Base-by-base conservation (phyloP, 768 basidiomycete genomes). In the Pleurotus citrinopileatus region DNA sequence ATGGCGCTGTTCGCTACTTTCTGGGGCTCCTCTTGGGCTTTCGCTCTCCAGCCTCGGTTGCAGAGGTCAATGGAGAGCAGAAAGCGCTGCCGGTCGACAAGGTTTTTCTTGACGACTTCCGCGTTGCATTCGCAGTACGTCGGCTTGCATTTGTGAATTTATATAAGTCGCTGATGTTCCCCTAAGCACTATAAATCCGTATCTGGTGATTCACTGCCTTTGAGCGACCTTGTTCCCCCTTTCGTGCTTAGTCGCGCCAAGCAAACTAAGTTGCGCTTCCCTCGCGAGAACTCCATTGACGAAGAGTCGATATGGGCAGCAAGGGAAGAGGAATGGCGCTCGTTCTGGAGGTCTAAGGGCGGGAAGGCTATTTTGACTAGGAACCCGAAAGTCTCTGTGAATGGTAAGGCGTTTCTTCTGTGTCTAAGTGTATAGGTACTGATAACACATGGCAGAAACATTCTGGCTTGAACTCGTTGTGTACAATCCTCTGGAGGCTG, bases 71-170 rank as follows among this genome's bases (percentile, higher is more conserved):
- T 55, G 66, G 62, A 28, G 23, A 34, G 36, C 23, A 57, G 42
- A 50, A 55, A 50, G 58, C 32, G 29, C 60, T 62, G 3, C 67
- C 68, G 40, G 76, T 80, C 42, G 89, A 87, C 54, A 87, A 84
- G 55, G 74, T 91, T 4, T 87, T 82, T 55, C 65, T 98, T 29
- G 91, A 96, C 55, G 96, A 99, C 70, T 91, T 98, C 62, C 80
- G 82, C 20, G 82, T 94, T 12, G 92, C 97, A 4, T 89, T 89
- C 61, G 79, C 84, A 64, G 94, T 95, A 65, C 54, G 78, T 59
- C 17, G 44, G 28, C 12, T 25, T 26, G 2, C 20, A 23, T 23
- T 1, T 58, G 7, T 38, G 23, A 47, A 53, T n/a, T n/a, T n/a
- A 40, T 53, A 23, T 28, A 44, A 45, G 40, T 43, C 28, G 19